These are phyloP conservation scores for Filobasidium wieringae DNA, from an alignment of 768 basidiomycete genomes.

Conservation along the genomic window DNA sequence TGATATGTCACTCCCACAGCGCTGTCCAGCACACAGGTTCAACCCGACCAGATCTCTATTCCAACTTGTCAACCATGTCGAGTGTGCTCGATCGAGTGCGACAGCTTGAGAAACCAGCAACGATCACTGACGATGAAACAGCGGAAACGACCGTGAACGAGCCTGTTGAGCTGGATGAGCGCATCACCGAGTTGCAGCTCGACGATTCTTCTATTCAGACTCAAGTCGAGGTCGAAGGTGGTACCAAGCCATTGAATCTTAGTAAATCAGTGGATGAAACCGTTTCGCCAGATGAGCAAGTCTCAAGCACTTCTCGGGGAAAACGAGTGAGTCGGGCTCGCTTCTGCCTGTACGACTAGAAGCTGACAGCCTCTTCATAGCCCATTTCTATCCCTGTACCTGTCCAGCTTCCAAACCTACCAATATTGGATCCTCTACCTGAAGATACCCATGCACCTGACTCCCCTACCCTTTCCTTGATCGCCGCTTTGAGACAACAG, in stretches of 20 bases:
- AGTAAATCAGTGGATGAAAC: not conserved
- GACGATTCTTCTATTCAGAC: too few relatives aligned
- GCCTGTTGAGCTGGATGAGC: not conserved
- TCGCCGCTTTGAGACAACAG: conserved; percentile 64
- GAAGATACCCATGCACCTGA: conserved; percentile 52
- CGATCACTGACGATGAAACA: too few relatives aligned
- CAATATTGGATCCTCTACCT: not conserved
- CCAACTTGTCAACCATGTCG: not conserved
- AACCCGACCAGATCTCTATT: too few relatives aligned
- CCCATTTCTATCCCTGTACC: not conserved
- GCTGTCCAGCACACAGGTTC: too few relatives aligned
- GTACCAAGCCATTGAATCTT: too few relatives aligned
- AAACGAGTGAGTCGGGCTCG: not conserved
- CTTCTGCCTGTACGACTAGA: not conserved
- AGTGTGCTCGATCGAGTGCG: not conserved
- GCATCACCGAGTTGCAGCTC: not conserved
- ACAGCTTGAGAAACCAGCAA: not conserved
- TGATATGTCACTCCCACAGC: too few relatives aligned
- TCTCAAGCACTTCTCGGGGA: not conserved
- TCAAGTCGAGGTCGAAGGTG: too few relatives aligned
- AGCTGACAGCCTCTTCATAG: not conserved
- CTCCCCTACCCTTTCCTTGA: conserved; percentile 52
- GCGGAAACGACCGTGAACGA: not conserved
- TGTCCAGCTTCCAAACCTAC: not conserved
- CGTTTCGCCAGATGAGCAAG: not conserved